Conservation (phyloP, 2,329 filamentous ascomycete species). For the Botryotinia narcissicola region DNA sequence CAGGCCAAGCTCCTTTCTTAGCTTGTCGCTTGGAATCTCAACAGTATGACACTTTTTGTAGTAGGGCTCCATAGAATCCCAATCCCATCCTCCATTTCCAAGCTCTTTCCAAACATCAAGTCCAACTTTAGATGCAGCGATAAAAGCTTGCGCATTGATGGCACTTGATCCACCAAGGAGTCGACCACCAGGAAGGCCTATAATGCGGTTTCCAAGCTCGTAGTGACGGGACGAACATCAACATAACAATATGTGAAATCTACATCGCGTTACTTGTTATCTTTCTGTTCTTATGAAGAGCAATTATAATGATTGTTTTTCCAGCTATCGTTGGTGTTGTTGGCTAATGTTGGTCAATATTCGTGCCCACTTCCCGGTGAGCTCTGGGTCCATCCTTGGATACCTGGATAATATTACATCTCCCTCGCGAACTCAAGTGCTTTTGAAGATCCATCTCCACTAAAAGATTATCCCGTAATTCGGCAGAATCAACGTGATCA, state of each 20-base stretch:
- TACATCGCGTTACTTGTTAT: background rate
- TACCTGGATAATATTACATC: background rate
- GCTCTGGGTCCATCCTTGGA: background rate
- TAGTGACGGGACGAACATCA: no score
- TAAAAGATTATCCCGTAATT: accelerated
- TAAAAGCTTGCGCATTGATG: slow-evolving; percentile 35
- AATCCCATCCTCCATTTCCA: slow-evolving; percentile 45
- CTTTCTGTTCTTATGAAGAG: background rate
- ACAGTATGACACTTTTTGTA: slow-evolving; percentile 40
- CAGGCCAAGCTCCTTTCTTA: slow-evolving; percentile 3
- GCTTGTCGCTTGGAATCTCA: background rate
- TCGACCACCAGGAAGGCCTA: slow-evolving; percentile 35
- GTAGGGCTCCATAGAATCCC: slow-evolving; percentile 39
- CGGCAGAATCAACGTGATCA: background rate
- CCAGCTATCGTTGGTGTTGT: background rate
- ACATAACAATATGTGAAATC: background rate
- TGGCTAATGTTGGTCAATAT: background rate
- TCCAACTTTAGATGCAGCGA: slow-evolving; percentile 25
- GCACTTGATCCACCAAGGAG: slow-evolving; percentile 42
- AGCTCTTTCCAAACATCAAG: slow-evolving; percentile 44
- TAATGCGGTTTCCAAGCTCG: slow-evolving; percentile 23
- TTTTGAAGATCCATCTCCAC: background rate
- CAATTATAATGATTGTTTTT: background rate
- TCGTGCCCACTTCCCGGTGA: background rate
- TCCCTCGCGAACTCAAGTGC: background rate